Conservation (phyloP, 768 basidiomycete genomes). For the Mycena kentingensis region DNA sequence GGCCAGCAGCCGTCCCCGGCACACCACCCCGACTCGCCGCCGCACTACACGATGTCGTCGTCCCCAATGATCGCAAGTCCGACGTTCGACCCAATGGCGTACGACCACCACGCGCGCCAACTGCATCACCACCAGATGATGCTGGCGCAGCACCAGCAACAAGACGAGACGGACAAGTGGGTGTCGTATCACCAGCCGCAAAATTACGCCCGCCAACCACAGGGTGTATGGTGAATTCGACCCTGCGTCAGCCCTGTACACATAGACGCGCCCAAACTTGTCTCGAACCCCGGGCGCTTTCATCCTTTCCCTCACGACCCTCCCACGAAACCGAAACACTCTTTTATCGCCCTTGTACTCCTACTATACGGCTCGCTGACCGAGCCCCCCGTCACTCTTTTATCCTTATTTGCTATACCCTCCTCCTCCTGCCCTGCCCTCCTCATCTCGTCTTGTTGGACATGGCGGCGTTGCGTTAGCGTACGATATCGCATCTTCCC, state of each 20-base stretch:
- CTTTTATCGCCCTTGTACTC: background rate
- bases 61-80: constrained; percentile 22
- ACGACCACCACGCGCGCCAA: constrained; percentile 22
- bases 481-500: too few species aligned
- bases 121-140: constrained; percentile 22
- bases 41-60: constrained; percentile 12
- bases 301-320: too few species aligned
- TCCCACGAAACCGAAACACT: constrained; percentile 16
- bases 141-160: constrained; percentile 20
- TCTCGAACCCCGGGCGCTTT: too few species aligned
- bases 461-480: background rate
- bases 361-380: too few species aligned
- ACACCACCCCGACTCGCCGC: constrained; percentile 17
- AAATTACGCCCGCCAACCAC: constrained; percentile 14
- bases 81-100: constrained; percentile 14
- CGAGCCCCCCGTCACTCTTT: too few species aligned
- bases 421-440: constrained; percentile 1
- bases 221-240: constrained; percentile 17
- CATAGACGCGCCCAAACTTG: too few species aligned
- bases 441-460: too few species aligned
- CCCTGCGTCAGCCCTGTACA: background rate
- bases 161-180: constrained; percentile 23
- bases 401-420: constrained; percentile 20
- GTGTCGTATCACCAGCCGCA: constrained; percentile 22
- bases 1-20: constrained; percentile 5